phyloP scores from a whole-genome alignment of 1,139 yeast genomes.

The Debaryomyces singareniensis region DNA sequence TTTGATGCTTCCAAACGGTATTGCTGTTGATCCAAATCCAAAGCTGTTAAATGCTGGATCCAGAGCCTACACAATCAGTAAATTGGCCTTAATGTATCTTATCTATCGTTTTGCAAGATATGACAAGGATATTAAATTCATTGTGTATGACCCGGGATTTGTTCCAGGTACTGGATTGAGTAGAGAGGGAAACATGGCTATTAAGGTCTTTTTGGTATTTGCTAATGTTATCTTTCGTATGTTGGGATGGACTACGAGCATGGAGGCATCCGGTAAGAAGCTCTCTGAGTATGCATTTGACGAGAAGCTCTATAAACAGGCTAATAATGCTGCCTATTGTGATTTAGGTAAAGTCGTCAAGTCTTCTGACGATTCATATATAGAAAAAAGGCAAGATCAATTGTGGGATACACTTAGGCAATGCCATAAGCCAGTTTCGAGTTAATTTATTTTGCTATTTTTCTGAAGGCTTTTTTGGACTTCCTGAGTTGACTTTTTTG shows the following conservation, averaged over 20 bases:
- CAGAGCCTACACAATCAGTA: slow-evolving; percentile 6
- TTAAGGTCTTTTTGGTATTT: neutral
- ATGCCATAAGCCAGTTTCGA: too few relatives aligned
- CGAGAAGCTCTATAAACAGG: slow-evolving; percentile 2
- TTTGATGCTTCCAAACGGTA: slow-evolving; percentile 2
- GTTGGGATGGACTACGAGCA: neutral
- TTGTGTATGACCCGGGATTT: slow-evolving; percentile 6
- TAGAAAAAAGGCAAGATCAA: slow-evolving; percentile 2
- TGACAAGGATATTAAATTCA: slow-evolving; percentile 4
- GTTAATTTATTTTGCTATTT: neutral
- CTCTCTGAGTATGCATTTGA: neutral
- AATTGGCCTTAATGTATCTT: slow-evolving; percentile 6
- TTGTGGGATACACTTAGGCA: slow-evolving; percentile 2
- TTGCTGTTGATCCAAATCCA: slow-evolving; percentile 2
- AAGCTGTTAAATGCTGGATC: slow-evolving; percentile 2
- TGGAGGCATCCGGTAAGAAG: slow-evolving; percentile 1
- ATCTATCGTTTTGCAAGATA: slow-evolving; percentile 4
- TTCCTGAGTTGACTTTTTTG: too few relatives aligned
- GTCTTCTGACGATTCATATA: slow-evolving; percentile 4
- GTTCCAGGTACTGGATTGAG: slow-evolving; percentile 2
- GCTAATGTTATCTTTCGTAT: too few relatives aligned
- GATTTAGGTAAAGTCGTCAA: slow-evolving; percentile 4
- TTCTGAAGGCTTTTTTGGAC: too few relatives aligned
- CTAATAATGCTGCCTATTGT: slow-evolving; percentile 5
- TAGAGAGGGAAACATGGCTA: slow-evolving; percentile 1